phyloP scores from a whole-genome alignment of 805 yeast species.

The Kluyveromyces starmeri region DNA sequence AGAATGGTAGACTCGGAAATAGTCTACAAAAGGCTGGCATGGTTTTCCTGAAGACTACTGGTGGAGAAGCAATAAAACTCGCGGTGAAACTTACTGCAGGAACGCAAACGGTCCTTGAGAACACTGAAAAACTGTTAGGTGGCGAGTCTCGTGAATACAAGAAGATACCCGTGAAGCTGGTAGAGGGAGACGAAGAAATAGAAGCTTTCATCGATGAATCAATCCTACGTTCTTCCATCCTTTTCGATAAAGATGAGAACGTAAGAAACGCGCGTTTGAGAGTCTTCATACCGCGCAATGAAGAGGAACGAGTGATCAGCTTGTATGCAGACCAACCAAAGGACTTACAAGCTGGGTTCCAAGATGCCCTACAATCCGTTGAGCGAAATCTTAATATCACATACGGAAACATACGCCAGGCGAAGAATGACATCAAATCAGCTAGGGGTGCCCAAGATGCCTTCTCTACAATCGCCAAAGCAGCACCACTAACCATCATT shows the following conservation, averaged over 20 bases:
- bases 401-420: conserved; percentile 47
- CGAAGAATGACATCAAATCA: conserved; percentile 55
- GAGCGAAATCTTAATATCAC: conserved; percentile 63
- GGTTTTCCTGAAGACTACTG: conserved; percentile 66
- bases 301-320: conserved; percentile 38
- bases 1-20: conserved; percentile 60
- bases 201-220: conserved; percentile 22
- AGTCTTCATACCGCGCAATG: conserved; percentile 4
- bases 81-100: conserved; percentile 86
- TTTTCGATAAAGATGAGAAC: conserved; percentile 28
- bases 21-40: conserved; percentile 69
- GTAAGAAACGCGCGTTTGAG: conserved; percentile 21
- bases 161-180: conserved; percentile 8
- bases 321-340: conserved; percentile 80
- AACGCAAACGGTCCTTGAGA: conserved; percentile 71
- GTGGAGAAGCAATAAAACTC: conserved; percentile 69
- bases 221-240: conserved; percentile 19
- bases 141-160: conserved; percentile 58
- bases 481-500: conserved; percentile 71
- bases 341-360: conserved; percentile 60
- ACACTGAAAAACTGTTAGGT: conserved; percentile 69
- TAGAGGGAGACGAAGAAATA: conserved; percentile 12
- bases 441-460: conserved; percentile 56
- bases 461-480: conserved; percentile 56
- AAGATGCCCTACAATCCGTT: conserved; percentile 63